These are phyloP conservation scores for Nicotiana attenuata DNA, from an alignment of 257 asterid genomes.

Conservation along the genomic window DNA sequence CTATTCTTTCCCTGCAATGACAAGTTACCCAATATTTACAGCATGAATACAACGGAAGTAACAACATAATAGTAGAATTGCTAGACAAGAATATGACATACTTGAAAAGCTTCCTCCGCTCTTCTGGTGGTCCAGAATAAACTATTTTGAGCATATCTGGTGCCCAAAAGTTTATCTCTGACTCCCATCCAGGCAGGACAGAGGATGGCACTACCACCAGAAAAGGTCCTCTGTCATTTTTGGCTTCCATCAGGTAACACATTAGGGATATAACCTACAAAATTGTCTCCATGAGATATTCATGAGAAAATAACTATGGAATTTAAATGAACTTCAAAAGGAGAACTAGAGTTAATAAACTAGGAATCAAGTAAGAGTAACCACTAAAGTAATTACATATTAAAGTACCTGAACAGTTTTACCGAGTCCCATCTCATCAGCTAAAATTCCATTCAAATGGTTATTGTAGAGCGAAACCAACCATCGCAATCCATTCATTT, in stretches of 20 bases:
- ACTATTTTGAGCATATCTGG: conserved; percentile 80
- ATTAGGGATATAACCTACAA: conserved; percentile 87
- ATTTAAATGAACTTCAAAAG: not conserved
- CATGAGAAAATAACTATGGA: not conserved
- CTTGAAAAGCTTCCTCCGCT: conserved; percentile 92
- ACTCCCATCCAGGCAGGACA: conserved; percentile 96
- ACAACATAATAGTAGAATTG: conserved; percentile 5
- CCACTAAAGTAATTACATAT: not conserved
- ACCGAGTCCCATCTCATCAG: conserved; percentile 99
- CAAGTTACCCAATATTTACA: conserved; percentile 22
- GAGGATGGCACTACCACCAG: conserved; percentile 98
- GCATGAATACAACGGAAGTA: conserved; percentile 11
- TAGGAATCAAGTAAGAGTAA: not conserved
- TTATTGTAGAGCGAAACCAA: conserved; percentile 93
- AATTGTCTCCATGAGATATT: conserved; percentile 18
- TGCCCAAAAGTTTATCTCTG: conserved; percentile 93
- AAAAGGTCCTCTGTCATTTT: conserved; percentile 97
- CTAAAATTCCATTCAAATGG: conserved; percentile 97
- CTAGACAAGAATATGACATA: conserved; percentile 12
- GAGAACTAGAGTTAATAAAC: not conserved
- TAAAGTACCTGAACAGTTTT: conserved; percentile 91
- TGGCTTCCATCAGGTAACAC: conserved; percentile 89
- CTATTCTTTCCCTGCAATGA: conserved; percentile 80
- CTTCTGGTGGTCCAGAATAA: conserved; percentile 96
- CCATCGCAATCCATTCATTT: conserved; percentile 99